Evolutionary conservation across 148 eudicot genomes (phyloP), one percentile per base, ranked within the genome.

Genomic region (Nyssa sinensis): DNA sequence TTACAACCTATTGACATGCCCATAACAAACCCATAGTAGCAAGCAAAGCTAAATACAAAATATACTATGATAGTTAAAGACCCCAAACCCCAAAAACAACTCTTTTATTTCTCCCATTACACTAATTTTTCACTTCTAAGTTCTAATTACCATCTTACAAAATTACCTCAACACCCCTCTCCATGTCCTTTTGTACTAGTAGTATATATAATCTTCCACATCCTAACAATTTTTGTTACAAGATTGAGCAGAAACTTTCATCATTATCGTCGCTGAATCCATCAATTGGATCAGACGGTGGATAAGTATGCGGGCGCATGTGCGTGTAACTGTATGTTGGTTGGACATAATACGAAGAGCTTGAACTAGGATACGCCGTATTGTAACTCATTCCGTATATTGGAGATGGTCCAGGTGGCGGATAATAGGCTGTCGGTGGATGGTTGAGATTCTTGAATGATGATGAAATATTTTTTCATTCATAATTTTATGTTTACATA

Each of bases 331-430:
- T 44, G 25, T 55, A 55, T 72, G 51, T 68, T 2, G 84, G 83
- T 32, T 39, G 66, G 27, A 77, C 71, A 69, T 82, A 85, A 65
- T 72, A 73, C 16, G 81, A 72, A 65, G 78, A 31, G 61, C 65
- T 72, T n/a, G 33, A 33, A 71, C 62, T 85, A 9, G 86, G 84
- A 62, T 74, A 71, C 17, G 78, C 61, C 0, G 77, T 66, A 74
- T 74, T 78, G 77, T 86, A 86, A 57, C 86, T 83, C 82, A 83
- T 10, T 70, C 84, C 88, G 65, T 75, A 83, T 28, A 70, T 65
- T 17, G 84, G 82, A 72, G 69, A 25, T 16, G 80, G 67, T n/a
- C n/a, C n/a, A 44, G 84, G 82, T 68, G 68, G 30, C 11, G 78
- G 60, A 47, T 83, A 80, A 62, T 73, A 78, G 33, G 49, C 13